A percentile compares a stretch with the other conserved stretches of the same genome.
phyloP scores from a whole-genome alignment of 768 basidiomycete species.

The Termitomyces sp. region DNA sequence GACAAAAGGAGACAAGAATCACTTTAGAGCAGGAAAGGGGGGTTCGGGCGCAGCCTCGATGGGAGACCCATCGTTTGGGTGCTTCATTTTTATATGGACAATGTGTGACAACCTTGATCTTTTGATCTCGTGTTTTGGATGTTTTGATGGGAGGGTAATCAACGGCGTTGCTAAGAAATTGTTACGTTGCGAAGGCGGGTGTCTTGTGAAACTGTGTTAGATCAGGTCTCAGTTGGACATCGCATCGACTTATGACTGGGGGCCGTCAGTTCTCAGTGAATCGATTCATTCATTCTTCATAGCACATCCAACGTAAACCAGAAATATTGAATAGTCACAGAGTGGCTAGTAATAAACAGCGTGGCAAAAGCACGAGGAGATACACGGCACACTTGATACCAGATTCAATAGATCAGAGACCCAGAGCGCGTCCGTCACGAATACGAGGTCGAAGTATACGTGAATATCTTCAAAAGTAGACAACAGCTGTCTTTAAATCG shows the following conservation, averaged over 20 bases:
- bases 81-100: conserved; percentile 7
- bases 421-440: too few species aligned
- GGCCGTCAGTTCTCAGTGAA: neutral
- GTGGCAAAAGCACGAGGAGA: too few species aligned
- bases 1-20: conserved; percentile 11
- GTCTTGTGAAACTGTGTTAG: neutral
- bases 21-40: conserved; percentile 15
- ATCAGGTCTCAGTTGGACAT: neutral
- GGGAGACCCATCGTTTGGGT: conserved; percentile 2
- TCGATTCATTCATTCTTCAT: too few species aligned
- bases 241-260: neutral
- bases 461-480: too few species aligned
- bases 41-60: conserved; percentile 34
- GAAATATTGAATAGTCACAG: too few species aligned
- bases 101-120: conserved; percentile 7
- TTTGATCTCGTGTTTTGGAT: conserved; percentile 10
- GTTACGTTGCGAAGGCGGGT: neutral
- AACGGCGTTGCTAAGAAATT: conserved; percentile 3
- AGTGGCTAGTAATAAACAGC: too few species aligned
- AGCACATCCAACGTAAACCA: too few species aligned
- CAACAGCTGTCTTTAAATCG: too few species aligned
- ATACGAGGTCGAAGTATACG: too few species aligned
- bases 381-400: too few species aligned
- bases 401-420: too few species aligned
- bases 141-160: conserved; percentile 10